phyloP scores from a whole-genome alignment of 2,329 filamentous ascomycete species.

The Cladosporium sp. region DNA sequence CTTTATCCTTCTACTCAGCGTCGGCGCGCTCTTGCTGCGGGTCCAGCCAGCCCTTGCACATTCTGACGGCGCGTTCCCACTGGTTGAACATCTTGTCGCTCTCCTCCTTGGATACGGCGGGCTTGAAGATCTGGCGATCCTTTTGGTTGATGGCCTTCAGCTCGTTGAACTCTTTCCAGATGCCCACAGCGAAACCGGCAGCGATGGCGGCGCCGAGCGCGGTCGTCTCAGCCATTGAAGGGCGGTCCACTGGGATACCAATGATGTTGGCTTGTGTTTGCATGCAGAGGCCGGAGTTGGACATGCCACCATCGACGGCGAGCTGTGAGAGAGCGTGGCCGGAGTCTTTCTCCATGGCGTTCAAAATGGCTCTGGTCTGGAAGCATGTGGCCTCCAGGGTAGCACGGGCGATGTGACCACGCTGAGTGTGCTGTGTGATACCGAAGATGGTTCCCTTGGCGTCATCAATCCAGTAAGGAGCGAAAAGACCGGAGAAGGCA shows the following conservation, averaged over 20 bases:
- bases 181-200: conserved; percentile 73
- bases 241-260: conserved; percentile 76
- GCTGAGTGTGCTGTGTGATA: conserved; percentile 78
- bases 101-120: conserved; percentile 33
- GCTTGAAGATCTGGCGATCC: conserved; percentile 27
- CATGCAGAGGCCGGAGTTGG: conserved; percentile 84
- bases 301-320: conserved; percentile 83
- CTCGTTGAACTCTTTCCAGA: conserved; percentile 74
- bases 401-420: conserved; percentile 79
- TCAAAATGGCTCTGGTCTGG: conserved; percentile 85
- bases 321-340: conserved; percentile 70
- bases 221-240: conserved; percentile 83
- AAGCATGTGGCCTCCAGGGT: conserved; percentile 86
- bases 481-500: conserved; percentile 86
- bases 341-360: conserved; percentile 84
- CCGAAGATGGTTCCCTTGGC: conserved; percentile 86
- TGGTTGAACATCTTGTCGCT: conserved; percentile 30
- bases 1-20: neutral
- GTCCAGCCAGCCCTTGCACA: conserved; percentile 31
- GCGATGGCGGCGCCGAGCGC: conserved; percentile 82
- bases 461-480: conserved; percentile 93
- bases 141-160: conserved; percentile 49
- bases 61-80: conserved; percentile 29
- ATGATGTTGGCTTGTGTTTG: conserved; percentile 86
- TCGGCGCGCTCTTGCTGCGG: conserved; percentile 23